phyloP scores from a whole-genome alignment of 306 rosid genomes.

The Abrus precatorius region DNA sequence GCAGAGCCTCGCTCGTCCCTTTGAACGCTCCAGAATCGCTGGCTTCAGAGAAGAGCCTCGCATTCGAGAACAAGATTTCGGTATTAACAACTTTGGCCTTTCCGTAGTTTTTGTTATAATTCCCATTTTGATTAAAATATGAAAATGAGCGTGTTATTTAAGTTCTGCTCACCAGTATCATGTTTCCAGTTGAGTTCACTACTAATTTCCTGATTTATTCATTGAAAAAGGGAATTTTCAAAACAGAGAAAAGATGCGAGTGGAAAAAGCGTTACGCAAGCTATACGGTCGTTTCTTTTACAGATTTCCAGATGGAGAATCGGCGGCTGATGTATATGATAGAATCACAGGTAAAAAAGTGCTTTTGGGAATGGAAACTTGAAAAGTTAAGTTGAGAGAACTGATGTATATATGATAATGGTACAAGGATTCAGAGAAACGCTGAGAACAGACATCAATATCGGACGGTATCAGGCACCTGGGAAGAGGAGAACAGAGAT shows the following conservation, averaged over 20 bases:
- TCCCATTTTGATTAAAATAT: too few relatives aligned
- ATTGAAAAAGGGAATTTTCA: constrained; percentile 78
- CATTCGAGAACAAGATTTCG: constrained; percentile 89
- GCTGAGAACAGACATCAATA: constrained; percentile 75
- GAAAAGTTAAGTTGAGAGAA: too few relatives aligned
- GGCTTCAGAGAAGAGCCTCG: constrained; percentile 95
- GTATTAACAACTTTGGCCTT: constrained; percentile 33
- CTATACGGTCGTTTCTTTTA: constrained; percentile 93
- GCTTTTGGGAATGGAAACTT: not conserved
- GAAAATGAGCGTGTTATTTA: too few relatives aligned
- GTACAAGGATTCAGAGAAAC: constrained; percentile 92
- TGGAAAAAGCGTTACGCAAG: constrained; percentile 62
- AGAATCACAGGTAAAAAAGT: constrained; percentile 75
- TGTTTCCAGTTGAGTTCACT: not conserved
- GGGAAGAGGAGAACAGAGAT: constrained; percentile 67
- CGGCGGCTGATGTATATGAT: constrained; percentile 96
- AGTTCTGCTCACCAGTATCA: too few relatives aligned
- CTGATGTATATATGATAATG: not conserved
- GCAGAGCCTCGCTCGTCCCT: constrained; percentile 67
- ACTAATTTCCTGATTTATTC: not conserved
- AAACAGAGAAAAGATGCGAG: constrained; percentile 82
- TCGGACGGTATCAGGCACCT: constrained; percentile 84
- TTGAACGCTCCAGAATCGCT: constrained; percentile 69
- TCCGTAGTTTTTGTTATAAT: too few relatives aligned
- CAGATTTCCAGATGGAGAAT: constrained; percentile 91